Evolutionary conservation across 2,329 filamentous ascomycete genomes (phyloP).

Genomic region (Aspergillus sclerotialis): DNA sequence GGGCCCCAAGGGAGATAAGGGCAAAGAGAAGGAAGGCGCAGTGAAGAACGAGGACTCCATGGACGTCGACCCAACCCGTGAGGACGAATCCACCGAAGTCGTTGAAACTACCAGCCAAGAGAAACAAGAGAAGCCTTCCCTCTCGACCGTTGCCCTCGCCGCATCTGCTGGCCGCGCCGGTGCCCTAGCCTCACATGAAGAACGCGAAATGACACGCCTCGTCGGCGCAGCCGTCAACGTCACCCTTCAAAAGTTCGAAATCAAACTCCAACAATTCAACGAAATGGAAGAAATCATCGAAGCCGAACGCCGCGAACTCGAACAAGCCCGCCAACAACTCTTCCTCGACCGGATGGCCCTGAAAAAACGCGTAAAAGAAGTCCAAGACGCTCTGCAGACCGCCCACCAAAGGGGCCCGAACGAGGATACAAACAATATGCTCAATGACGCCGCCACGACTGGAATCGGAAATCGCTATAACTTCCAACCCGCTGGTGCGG

Average conservation of each 20-base stretch:
- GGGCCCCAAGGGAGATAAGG: conserved; percentile 45
- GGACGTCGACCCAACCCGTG: conserved; percentile 46
- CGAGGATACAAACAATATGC: conserved; percentile 33
- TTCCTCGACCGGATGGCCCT: conserved; percentile 89
- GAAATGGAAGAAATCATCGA: conserved; percentile 92
- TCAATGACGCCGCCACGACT: conserved; percentile 25
- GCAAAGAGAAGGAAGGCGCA: conserved; percentile 41
- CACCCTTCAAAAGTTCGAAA: conserved; percentile 88
- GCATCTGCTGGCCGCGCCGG: conserved; percentile 78
- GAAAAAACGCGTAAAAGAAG: conserved; percentile 76
- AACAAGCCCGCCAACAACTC: conserved; percentile 83
- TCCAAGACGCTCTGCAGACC: conserved; percentile 62
- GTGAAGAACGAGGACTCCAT: conserved; percentile 53
- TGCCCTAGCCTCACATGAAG: conserved; percentile 88
- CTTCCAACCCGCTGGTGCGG: conserved; percentile 30
- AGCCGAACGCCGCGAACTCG: conserved; percentile 85
- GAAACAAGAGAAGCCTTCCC: conserved; percentile 41
- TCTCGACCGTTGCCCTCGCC: conserved; percentile 72
- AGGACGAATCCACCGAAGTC: conserved; percentile 22
- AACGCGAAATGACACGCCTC: conserved; percentile 90
- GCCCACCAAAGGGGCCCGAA: conserved; percentile 36
- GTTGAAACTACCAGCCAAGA: conserved; percentile 40
- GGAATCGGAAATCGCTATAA: conserved; percentile 34
- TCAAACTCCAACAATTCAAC: conserved; percentile 92
- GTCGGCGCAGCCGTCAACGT: conserved; percentile 89